Base-by-base conservation (phyloP, 2,329 filamentous ascomycete species). In the Botryotinia narcissicola region DNA sequence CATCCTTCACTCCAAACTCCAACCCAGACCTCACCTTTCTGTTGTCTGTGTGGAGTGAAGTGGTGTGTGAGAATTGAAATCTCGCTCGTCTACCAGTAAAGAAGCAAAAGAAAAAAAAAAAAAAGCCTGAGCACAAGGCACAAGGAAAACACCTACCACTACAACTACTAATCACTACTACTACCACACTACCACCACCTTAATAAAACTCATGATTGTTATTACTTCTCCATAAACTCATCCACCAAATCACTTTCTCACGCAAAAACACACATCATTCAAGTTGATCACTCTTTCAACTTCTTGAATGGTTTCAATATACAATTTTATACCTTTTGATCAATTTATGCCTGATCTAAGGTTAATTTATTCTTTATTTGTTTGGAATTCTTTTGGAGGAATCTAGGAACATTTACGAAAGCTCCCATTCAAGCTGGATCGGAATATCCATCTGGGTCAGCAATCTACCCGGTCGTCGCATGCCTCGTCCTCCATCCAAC, bases 361-460 rank as follows among this genome's bases (percentile, higher is more conserved):
- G 66, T 57, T 42, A 40, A 32, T 42, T 16, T 57, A 29, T 57
- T 37, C 40, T 16, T 20, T 22, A 37, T 37, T 8, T 29, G 51
- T 57, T 29, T 9, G 0, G 14, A 57, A 61, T 2, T 60, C 37
- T 70, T 70, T 70, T 70, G 67, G 67, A 60, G 67, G 54, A 32
- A 57, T 29, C 35, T 61, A 35, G 67, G 25, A 57, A 29, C 60
- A 29, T 71, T 54, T 71, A 51, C 63, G 63, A 73, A 73, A 73
- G 71, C 72, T 71, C 35, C 67, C 67, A 57, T 71, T 66, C 72
- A 75, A 76, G 80, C 80, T 80, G 80, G 79, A 79, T 80, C 79
- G 79, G 79, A 79, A 77, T 75, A 37, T 77, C 76, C 66, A 75
- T 80, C 79, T 81, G 80, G 80, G 79, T 80, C 80, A 80, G 79